Percentiles rank a stretch among this genome's conserved stretches.
These are phyloP conservation scores for Aspergillus intermedius DNA, from an alignment of 2,329 filamentous ascomycete species.

Conservation along the genomic window DNA sequence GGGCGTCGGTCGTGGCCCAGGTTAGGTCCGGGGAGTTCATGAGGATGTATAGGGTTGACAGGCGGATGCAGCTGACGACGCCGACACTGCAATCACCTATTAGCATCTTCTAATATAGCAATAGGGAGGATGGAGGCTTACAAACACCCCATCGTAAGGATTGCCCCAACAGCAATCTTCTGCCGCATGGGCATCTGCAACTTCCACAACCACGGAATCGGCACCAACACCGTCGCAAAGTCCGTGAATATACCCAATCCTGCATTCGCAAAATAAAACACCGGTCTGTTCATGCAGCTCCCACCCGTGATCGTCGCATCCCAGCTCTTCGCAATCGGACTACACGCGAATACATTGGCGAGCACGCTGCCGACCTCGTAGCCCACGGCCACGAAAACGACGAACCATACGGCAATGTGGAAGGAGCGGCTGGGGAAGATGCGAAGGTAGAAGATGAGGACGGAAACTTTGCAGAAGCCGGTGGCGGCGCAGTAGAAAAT, in stretches of 20 bases:
- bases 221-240: constrained; percentile 22
- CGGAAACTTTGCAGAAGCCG: constrained; percentile 26
- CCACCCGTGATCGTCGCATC: constrained; percentile 13
- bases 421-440: constrained; percentile 24
- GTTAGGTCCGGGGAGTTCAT: constrained; percentile 19
- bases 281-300: constrained; percentile 21
- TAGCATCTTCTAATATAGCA: not conserved
- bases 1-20: constrained; percentile 18
- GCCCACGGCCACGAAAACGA: constrained; percentile 19
- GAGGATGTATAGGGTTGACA: constrained; percentile 16
- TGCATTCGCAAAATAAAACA: constrained; percentile 25
- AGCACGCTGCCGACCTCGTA: constrained; percentile 23
- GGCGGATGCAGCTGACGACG: constrained; percentile 24
- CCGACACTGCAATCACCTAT: constrained; percentile 14
- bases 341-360: constrained; percentile 22
- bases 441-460: constrained; percentile 23
- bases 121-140: constrained; percentile 7
- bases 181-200: constrained; percentile 25
- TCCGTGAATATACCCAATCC: constrained; percentile 24
- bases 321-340: constrained; percentile 21
- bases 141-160: constrained; percentile 25
- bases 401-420: constrained; percentile 16
- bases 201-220: constrained; percentile 24
- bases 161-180: constrained; percentile 22
- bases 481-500: constrained; percentile 25